Evolutionary conservation across 2,329 filamentous ascomycete species (phyloP), one percentile per base, ranked within the genome.

Genomic region (Leptographium radiaticola): DNA sequence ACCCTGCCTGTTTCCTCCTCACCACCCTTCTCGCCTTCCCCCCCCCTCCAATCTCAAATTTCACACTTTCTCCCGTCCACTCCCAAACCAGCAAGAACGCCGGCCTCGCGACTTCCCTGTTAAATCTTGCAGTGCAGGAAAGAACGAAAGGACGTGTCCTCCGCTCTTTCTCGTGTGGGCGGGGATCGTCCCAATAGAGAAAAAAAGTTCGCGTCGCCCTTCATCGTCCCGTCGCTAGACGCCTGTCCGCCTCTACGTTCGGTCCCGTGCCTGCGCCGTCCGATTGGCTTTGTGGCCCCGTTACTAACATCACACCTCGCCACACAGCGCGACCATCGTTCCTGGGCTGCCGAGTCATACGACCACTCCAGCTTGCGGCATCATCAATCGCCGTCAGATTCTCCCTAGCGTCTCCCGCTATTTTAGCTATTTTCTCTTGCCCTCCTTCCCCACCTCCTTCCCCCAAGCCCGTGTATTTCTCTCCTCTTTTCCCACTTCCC

Each of bases 271-370:
- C 10, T 51, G 39, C 30, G 8, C 12, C 30, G 12, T 45, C 31
- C 50, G 18, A 38, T 52, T 45, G 40, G 40, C 42, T 25, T 52
- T 20, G 33, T 38, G 30, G 30, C 30, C 45, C 45, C 38, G 45
- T 40, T 53, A 33, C 52, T 53, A 53, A 53, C 45, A 53, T 47
- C 52, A 43, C 42, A 18, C 51, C 51, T 53, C 43, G 52, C 52
- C 52, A 53, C 52, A 25, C 38, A 43, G 36, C 20, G 39, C 34
- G n/a, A 49, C 52, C 40, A 49, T 30, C 45, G 46, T 49, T 36
- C 52, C 52, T 53, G 45, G 43, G 34, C 45, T 44, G 46, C 52
- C 52, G 52, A 49, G 52, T 53, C 52, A 53, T 53, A 53, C 52
- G 52, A 53, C 52, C 52, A 49, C 40, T 49, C 25, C 39, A 38